Base-by-base conservation (phyloP, 164 flowering plant species). In the Magnolia changhungtana region DNA sequence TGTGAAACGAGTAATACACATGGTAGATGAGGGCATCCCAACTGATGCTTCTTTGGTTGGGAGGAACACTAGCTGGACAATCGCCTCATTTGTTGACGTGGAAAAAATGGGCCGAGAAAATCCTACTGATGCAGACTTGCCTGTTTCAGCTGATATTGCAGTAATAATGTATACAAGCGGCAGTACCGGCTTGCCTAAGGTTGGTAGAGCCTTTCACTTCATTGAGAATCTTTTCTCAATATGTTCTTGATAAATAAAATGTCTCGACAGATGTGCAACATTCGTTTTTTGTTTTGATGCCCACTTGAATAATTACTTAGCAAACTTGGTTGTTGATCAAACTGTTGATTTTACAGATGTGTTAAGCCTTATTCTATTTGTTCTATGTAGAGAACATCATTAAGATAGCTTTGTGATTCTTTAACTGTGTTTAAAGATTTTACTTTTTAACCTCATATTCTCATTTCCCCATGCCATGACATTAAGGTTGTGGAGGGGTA, bases 91-190 rank as follows among this genome's bases (percentile, higher is more conserved):
- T 79, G 80, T 80, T 71, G 91, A 90, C 45, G 97, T 94, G 61
- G 82, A 84, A 81, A 87, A 58, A 81, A 75, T 91, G 74, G 99
- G 99, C 77, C 76, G 76, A 76, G 93, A 89, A 78, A 90, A 85
- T 77, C 92, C 92, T 76, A 79, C 82, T 74, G 88, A 81, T 65
- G 85, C 96, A 52, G 87, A 91, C 59, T 77, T 94, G 78, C 99
- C 99, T 71, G 83, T 87, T 80, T 68, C 93, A 78, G 86, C 97
- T 76, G 99, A 96, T 84, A 67, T 90, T 79, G 99, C 99, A 55
- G 99, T 96, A 79, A 90, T 96, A 81, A 96, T 96, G 99, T 96
- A 96, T 78, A 95, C 99, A 66, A 95, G 99, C 85, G 99, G 99
- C 59, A 95, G 99, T 85, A 96, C 99, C 73, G 99, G 99, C 63